A percentile compares a stretch with the other conserved stretches of the same genome.
Evolutionary conservation across 768 basidiomycete genomes (phyloP).

Genomic region (Lactarius quietus): DNA sequence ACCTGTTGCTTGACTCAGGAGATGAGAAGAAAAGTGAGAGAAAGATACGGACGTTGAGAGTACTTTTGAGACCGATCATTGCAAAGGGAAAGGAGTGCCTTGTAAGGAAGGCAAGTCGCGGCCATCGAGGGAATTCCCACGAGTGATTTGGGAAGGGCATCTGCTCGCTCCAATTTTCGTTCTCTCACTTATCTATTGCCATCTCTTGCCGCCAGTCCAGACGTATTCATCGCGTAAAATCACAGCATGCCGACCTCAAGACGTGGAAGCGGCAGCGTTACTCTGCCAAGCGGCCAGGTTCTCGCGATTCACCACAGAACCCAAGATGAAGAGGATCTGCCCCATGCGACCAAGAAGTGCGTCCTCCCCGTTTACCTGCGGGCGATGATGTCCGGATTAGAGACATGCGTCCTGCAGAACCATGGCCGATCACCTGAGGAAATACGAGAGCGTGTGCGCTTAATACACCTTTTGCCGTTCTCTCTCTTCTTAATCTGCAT

Average conservation of each 20-base stretch:
- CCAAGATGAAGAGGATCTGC: slow-evolving; percentile 81
- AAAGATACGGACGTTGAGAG: slow-evolving; percentile 64
- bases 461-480: slow-evolving; percentile 15
- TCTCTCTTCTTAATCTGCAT: neutral
- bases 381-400: slow-evolving; percentile 16
- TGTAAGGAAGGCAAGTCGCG: neutral
- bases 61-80: slow-evolving; percentile 96
- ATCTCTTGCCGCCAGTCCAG: slow-evolving; percentile 19
- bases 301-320: slow-evolving; percentile 86
- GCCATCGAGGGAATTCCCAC: slow-evolving; percentile 9
- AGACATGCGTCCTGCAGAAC: slow-evolving; percentile 48
- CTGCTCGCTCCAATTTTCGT: too few species aligned
- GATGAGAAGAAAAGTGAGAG: neutral
- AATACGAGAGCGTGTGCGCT: slow-evolving; percentile 81
- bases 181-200: slow-evolving; percentile 20
- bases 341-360: slow-evolving; percentile 92
- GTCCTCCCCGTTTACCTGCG: slow-evolving; percentile 27
- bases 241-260: slow-evolving; percentile 60
- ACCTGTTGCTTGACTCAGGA: too few species aligned
- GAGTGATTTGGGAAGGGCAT: slow-evolving; percentile 13
- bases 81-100: neutral
- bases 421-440: slow-evolving; percentile 90
- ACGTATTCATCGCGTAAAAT: slow-evolving; percentile 10
- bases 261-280: slow-evolving; percentile 72
- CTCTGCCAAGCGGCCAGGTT: slow-evolving; percentile 70